phyloP scores from a whole-genome alignment of 2,329 filamentous ascomycete genomes.

The Zymoseptoria tritici region DNA sequence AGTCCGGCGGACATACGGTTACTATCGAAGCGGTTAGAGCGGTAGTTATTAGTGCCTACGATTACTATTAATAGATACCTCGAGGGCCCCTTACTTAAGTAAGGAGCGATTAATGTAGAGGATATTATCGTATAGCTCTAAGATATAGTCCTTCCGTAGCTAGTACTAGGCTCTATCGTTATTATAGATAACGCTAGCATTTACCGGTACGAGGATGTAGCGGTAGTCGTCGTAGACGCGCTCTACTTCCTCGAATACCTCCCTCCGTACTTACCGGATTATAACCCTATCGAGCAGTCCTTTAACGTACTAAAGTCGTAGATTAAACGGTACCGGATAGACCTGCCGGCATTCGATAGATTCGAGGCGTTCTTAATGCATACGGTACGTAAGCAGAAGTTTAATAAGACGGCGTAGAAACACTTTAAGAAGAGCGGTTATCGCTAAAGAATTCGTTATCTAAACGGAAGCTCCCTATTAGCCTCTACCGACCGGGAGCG shows the following conservation, averaged over 20 bases:
- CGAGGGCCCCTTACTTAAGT: neutral
- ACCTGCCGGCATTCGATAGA: neutral
- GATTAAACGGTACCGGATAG: neutral
- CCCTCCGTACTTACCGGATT: neutral
- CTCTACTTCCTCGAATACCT: neutral
- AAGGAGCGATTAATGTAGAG: neutral
- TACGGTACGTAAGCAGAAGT: no score
- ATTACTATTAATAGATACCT: neutral
- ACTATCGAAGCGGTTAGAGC: neutral
- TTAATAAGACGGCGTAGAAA: no score
- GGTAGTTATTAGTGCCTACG: neutral
- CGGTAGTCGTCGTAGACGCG: neutral
- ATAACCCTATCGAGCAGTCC: conserved; percentile 1
- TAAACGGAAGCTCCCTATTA: no score
- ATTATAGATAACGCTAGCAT: conserved; percentile 2
- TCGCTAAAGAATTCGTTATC: no score
- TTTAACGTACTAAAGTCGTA: conserved; percentile 1
- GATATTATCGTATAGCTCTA: neutral
- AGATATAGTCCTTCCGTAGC: neutral
- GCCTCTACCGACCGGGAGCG: no score
- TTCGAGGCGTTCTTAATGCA: no score
- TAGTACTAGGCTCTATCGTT: neutral
- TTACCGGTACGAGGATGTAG: neutral
- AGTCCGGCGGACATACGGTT: neutral
- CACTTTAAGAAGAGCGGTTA: no score